These are phyloP conservation scores for Kazachstania kunashirensis DNA, from an alignment of 805 yeast species.

Conservation along the genomic window DNA sequence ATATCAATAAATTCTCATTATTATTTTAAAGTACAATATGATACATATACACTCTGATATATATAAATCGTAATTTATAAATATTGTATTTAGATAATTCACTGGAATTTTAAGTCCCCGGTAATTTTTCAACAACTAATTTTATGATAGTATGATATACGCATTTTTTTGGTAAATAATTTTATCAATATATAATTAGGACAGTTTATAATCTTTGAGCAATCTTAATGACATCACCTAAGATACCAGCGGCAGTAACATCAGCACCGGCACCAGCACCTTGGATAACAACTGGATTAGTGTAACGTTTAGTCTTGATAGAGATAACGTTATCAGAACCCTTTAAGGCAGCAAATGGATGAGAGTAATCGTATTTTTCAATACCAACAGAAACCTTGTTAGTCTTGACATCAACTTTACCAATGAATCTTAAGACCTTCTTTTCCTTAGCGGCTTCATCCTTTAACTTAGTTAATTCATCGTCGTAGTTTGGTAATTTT, in stretches of 20 bases:
- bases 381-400: constrained; percentile 76
- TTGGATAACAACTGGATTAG: constrained; percentile 87
- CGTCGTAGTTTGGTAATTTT: constrained; percentile 75
- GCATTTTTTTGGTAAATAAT: neutral
- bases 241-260: constrained; percentile 79
- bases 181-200: neutral
- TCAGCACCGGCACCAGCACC: constrained; percentile 94
- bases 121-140: too few relatives aligned
- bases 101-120: too few relatives aligned
- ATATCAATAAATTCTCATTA: too few relatives aligned
- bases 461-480: constrained; percentile 66
- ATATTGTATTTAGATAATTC: too few relatives aligned
- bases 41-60: too few relatives aligned
- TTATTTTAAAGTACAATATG: too few relatives aligned
- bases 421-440: constrained; percentile 89
- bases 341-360: constrained; percentile 90
- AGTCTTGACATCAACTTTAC: constrained; percentile 69
- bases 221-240: constrained; percentile 85
- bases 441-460: constrained; percentile 70
- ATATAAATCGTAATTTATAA: too few relatives aligned
- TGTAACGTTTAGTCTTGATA: constrained; percentile 83
- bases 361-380: constrained; percentile 75
- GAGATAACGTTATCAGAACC: constrained; percentile 96
- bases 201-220: constrained; percentile 58
- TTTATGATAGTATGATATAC: too few relatives aligned